These are phyloP conservation scores for Geotrichum citri-aurantii DNA, from an alignment of 1,139 yeast species.

Conservation along the genomic window DNA sequence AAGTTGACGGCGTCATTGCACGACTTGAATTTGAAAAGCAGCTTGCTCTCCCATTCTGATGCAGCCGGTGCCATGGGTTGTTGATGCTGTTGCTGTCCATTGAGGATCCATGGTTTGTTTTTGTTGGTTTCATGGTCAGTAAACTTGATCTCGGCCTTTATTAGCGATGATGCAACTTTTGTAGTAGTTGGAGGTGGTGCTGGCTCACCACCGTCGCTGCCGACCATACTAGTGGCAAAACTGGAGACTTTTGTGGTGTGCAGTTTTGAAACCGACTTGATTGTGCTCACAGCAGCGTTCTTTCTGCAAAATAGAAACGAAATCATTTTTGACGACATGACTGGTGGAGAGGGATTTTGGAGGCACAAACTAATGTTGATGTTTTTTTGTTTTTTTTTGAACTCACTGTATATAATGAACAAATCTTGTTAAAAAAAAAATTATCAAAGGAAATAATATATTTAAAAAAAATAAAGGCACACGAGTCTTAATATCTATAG, in stretches of 20 bases:
- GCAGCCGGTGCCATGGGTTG: background rate
- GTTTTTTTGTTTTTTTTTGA: background rate
- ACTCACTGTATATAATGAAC: too few species aligned
- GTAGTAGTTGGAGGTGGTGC: background rate
- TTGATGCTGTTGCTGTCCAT: background rate
- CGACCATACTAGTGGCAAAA: too few species aligned
- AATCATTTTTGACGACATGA: background rate
- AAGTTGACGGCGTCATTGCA: conserved; percentile 3
- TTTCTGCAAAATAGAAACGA: background rate
- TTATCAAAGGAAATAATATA: background rate
- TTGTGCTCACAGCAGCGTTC: background rate
- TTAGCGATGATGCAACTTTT: background rate
- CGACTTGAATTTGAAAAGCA: background rate
- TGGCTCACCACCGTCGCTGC: background rate
- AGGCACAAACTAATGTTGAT: too few species aligned
- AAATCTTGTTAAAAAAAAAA: background rate
- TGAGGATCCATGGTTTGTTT: background rate
- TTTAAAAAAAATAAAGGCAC: background rate
- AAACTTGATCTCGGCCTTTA: background rate
- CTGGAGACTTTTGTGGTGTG: background rate
- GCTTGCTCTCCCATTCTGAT: conserved; percentile 19
- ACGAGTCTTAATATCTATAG: background rate
- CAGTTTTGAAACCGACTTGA: background rate
- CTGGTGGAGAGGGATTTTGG: too few species aligned
- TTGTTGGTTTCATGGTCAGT: background rate